These are phyloP conservation scores for Prinsepia uniflora DNA, from an alignment of 306 rosid genomes.

Conservation along the genomic window DNA sequence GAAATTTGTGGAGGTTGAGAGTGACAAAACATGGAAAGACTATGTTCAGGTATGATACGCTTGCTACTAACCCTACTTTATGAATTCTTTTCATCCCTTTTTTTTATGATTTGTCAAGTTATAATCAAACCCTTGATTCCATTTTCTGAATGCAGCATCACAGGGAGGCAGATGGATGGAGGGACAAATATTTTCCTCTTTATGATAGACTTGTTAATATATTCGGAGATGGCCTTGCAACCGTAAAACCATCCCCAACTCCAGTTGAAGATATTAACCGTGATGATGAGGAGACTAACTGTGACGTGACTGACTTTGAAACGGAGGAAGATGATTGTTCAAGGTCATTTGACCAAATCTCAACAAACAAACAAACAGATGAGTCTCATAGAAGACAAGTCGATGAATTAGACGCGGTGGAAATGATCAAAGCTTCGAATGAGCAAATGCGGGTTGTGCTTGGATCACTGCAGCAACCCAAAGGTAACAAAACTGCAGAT, in stretches of 20 bases:
- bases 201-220: constrained; percentile 11
- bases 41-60: constrained; percentile 15
- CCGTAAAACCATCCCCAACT: constrained; percentile 6
- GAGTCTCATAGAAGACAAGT: background rate
- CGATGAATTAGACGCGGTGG: background rate
- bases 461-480: background rate
- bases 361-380: constrained; percentile 2
- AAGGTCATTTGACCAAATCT: constrained; percentile 13
- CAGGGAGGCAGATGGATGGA: constrained; percentile 14
- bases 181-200: constrained; percentile 9
- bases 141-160: constrained; percentile 7
- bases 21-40: constrained; percentile 3
- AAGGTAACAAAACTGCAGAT: background rate
- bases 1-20: constrained; percentile 22
- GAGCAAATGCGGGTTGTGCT: background rate
- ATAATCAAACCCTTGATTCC: background rate
- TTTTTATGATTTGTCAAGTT: no score
- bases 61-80: background rate
- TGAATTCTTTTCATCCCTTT: no score
- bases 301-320: background rate
- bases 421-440: constrained; percentile 7
- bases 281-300: background rate
- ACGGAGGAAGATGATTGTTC: background rate
- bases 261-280: background rate
- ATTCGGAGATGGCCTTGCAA: background rate